phyloP scores from a whole-genome alignment of 176 grass and related monocot genomes.

The Oropetium thomaeum region DNA sequence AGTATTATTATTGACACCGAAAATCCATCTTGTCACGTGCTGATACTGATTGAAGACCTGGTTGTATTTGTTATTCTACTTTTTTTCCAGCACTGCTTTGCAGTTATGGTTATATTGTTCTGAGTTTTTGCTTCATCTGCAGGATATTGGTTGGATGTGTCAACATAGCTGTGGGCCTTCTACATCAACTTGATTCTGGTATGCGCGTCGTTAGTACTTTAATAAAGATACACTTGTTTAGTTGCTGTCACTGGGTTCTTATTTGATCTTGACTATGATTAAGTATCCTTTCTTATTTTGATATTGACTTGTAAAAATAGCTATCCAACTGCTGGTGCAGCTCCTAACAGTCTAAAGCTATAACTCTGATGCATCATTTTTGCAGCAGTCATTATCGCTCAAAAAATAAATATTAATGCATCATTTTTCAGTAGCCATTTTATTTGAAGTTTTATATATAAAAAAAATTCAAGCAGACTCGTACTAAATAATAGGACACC shows the following conservation, averaged over 20 bases:
- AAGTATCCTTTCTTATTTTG: neutral
- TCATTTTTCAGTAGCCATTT: neutral
- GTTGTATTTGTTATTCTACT: neutral
- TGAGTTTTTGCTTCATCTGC: neutral
- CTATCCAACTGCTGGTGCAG: neutral
- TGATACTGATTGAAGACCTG: neutral
- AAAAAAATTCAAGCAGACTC: conserved; percentile 20
- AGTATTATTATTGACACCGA: neutral
- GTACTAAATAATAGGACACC: neutral
- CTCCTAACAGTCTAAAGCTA: neutral
- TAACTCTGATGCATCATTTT: neutral
- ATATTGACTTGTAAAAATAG: conserved; percentile 4
- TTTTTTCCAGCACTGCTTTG: neutral
- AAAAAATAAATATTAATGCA: neutral
- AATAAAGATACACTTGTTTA: neutral
- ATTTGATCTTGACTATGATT: neutral
- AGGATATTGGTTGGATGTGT: neutral
- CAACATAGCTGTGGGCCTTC: neutral
- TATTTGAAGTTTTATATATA: too few relatives aligned
- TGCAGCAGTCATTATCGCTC: neutral
- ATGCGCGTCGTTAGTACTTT: neutral
- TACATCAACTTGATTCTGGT: conserved; percentile 2
- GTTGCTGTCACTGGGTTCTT: neutral
- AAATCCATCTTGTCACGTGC: neutral
- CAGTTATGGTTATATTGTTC: neutral